Evolutionary conservation across 2,329 filamentous ascomycete species (phyloP), one percentile per base, ranked within the genome.

Genomic region (Trichoderma semiorbis): DNA sequence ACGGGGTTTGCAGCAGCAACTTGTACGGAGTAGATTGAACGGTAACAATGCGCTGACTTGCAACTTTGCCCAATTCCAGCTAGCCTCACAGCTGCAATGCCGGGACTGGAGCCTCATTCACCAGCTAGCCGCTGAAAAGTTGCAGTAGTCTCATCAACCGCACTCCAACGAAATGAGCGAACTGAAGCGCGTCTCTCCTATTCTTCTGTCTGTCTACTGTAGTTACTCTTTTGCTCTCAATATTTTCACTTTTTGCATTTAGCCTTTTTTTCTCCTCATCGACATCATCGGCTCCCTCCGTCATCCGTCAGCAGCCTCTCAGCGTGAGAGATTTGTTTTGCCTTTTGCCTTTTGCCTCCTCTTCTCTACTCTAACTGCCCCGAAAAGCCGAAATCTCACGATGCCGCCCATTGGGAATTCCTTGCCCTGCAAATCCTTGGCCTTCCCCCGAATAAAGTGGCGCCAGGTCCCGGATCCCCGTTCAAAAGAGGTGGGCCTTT

Each of bases 381-480:
- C 43, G 18, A 21, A 30, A 26, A 24, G 26, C 21, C 53, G 30
- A 47, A 69, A 69, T 50, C 66, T 69, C 66, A 69, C 66, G 66
- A 69, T 69, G 65, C 55, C 34, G 26, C 55, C 26, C 26, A 32
- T 32, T 16, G 12, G 16, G 3, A 47, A 43, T 43, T 53, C 16
- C 64, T 50, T 50, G n/a, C 43, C 43, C 43, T 50, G 43, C n/a
- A 50, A 50, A n/a, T 18, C 43, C n/a, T 47, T 67, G 64, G 18
- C 30, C 7, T 8, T 55, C 47, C 30, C 47, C 43, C 39, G 47
- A 60, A 69, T 60, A 69, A 69, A 69, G 57, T 60, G 66, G 66
- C 66, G 36, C 66, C 55, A 61, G 66, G 34, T 61, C 66, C 65
- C 66, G 55, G 36, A 69, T 69, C 66, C 66, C 66, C 55, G 66